Evolutionary conservation across 331 rosid genomes (phyloP), one percentile per base, ranked within the genome.

Genomic region (Quercus phellos): DNA sequence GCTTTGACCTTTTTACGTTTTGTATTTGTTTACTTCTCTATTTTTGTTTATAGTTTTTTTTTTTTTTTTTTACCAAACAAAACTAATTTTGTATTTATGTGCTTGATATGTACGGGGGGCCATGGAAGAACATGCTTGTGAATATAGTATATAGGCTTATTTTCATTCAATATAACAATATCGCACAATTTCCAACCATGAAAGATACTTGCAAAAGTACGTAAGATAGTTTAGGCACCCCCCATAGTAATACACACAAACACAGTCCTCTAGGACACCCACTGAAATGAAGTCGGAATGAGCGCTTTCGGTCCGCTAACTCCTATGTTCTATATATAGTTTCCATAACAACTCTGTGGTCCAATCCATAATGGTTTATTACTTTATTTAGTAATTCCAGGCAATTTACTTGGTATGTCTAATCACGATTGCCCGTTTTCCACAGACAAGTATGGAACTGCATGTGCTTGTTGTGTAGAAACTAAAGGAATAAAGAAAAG

Each of bases 261-360:
- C 72, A 34, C 51, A 8, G 72, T 67, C 51, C 72, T 67, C 72
- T 67, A 34, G 72, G 27, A 24, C 27, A 34, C 72, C 72, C 72
- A 67, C 72, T 67, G 72, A 35, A 67, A 17, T 67, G 51, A 67
- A 35, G 51, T 67, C 9, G 72, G 72, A 67, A 67, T 50, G 72
- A 34, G 14, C 72, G 72, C 72, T 6, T 67, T 18, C 51, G 26
- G n/a, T 67, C 27, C 17, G 35, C 24, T 10, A 8, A 34, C 34
- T 67, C 24, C 72, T 18, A 7, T 8, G 13, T 35, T 67, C 26
- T 2, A 67, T 3, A 46, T 2, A 67, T 11, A 46, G 53, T 46
- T 13, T 46, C 16, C 68, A 4, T 27, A 32, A 61, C 68, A 26
- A 4, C 10, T 27, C 29, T 61, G 29, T 13, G 29, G 53, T 46